phyloP scores from a whole-genome alignment of 257 asterid genomes.

The Solanum ahanhuiri region DNA sequence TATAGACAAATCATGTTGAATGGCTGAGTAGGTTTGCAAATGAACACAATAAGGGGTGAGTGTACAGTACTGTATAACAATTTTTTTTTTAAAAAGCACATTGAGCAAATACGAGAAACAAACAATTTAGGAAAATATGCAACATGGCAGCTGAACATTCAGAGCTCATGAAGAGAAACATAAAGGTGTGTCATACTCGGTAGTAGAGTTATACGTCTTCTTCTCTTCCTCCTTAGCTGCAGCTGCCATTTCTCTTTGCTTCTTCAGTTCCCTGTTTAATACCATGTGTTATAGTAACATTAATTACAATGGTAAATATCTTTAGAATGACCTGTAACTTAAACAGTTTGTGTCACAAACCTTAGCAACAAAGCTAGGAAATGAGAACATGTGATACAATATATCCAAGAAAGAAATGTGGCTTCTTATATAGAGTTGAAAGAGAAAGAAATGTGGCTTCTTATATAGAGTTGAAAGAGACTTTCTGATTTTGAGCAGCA shows the following conservation, averaged over 20 bases:
- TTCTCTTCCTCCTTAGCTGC: constrained; percentile 83
- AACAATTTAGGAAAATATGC: no score
- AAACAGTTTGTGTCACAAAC: constrained; percentile 22
- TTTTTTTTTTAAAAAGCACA: no score
- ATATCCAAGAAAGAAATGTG: constrained; percentile 63
- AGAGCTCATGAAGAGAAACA: no score
- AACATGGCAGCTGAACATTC: no score
- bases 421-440: no score
- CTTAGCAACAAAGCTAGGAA: constrained; percentile 98
- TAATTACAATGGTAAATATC: no score
- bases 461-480: no score
- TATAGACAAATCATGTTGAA: not conserved
- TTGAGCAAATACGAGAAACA: no score
- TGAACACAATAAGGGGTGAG: not conserved
- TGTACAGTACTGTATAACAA: not conserved
- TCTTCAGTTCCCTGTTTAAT: constrained; percentile 61
- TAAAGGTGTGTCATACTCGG: not conserved
- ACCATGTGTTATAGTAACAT: no score
- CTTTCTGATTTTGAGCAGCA: no score
- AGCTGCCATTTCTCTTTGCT: constrained; percentile 80
- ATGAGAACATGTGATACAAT: constrained; percentile 80
- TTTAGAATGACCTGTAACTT: no score
- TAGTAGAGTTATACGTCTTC: constrained; percentile 1
- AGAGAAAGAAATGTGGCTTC: constrained; percentile 16
- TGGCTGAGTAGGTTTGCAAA: not conserved